A percentile compares a stretch with the other conserved stretches of the same genome.
Conservation (phyloP, 495 filamentous ascomycete species). For the Neurospora sp. region DNA sequence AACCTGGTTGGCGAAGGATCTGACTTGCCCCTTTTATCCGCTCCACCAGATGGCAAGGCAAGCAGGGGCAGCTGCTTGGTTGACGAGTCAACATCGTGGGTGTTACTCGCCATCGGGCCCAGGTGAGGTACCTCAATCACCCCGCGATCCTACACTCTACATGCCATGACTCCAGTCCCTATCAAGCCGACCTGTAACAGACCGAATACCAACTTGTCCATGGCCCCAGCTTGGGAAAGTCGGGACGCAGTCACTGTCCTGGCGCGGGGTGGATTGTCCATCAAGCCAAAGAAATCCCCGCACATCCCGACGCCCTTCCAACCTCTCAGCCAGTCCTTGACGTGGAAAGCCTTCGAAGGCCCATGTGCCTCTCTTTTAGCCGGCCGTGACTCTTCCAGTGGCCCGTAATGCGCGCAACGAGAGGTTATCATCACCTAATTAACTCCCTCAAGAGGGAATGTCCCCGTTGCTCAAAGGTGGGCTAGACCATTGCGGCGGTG, state of each 20-base stretch:
- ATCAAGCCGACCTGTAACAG: background rate
- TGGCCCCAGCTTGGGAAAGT: background rate
- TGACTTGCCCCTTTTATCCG: background rate
- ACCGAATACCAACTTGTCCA: background rate
- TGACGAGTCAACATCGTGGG: background rate
- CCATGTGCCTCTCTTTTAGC: background rate
- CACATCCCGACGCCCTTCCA: background rate
- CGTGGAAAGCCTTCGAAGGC: background rate
- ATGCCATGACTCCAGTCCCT: background rate
- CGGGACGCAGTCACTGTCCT: background rate
- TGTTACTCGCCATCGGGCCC: background rate
- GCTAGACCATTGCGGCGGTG: background rate
- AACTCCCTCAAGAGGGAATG: background rate
- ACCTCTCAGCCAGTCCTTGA: background rate
- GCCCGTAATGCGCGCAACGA: background rate
- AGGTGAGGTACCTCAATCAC: background rate
- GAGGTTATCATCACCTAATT: background rate
- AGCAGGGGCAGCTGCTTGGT: background rate
- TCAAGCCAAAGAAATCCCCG: background rate
- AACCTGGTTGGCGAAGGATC: background rate
- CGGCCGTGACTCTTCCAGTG: background rate
- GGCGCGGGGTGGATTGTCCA: background rate
- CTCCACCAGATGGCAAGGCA: background rate
- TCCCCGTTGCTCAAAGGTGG: background rate
- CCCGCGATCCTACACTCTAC: background rate